These are phyloP conservation scores for Polygonum maritimum DNA, from an alignment of 148 eudicot genomes.

Conservation along the genomic window DNA sequence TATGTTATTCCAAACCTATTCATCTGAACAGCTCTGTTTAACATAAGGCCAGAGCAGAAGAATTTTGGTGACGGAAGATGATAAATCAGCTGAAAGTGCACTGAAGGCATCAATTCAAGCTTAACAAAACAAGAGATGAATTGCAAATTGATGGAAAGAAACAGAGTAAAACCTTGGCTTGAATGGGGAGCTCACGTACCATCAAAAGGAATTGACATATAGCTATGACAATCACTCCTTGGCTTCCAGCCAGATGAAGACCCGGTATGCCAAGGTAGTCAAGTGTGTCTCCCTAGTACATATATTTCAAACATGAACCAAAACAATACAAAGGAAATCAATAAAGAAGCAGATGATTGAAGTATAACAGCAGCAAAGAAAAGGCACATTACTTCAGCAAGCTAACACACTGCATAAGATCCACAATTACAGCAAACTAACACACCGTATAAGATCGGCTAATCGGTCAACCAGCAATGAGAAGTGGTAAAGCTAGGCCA, in stretches of 20 bases:
- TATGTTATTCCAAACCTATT: background rate
- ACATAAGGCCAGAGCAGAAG: background rate
- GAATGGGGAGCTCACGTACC: conserved; percentile 28
- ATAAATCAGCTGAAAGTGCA: background rate
- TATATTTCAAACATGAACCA: background rate
- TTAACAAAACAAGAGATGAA: too few species aligned
- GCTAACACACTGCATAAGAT: background rate
- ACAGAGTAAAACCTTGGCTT: too few species aligned
- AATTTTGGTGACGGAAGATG: background rate
- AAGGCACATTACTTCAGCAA: background rate
- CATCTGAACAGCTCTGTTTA: background rate
- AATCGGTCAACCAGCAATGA: background rate
- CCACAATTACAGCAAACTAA: background rate
- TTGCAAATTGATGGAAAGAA: too few species aligned
- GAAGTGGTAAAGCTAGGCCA: background rate
- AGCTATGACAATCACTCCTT: conserved; percentile 88
- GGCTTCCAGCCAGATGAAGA: conserved; percentile 94
- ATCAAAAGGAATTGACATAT: conserved; percentile 88
- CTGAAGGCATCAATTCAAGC: background rate
- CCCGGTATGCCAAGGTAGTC: conserved; percentile 99
- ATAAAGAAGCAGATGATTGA: background rate
- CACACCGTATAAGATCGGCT: background rate
- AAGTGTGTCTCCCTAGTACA: conserved; percentile 75
- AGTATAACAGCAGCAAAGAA: background rate
- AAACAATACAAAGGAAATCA: background rate